These are phyloP conservation scores for Arachis hypogaea DNA, from an alignment of 306 rosid genomes.

Conservation along the genomic window DNA sequence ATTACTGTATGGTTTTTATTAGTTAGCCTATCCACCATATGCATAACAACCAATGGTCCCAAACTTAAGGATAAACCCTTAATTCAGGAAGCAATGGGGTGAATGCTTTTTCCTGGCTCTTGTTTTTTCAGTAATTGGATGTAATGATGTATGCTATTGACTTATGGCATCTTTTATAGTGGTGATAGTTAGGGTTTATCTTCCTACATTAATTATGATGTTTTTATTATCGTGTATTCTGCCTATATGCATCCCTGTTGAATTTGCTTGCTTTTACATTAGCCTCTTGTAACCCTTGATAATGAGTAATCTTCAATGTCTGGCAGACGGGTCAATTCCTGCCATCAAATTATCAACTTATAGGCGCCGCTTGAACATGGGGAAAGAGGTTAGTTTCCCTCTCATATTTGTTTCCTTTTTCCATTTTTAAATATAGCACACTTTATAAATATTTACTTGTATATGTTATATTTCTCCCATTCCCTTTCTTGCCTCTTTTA, in stretches of 20 bases:
- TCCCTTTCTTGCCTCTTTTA: slow-evolving; percentile 18
- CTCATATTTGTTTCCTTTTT: slow-evolving; percentile 1
- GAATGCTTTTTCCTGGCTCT: slow-evolving; percentile 3
- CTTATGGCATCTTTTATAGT: background rate
- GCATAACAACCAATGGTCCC: slow-evolving; percentile 7
- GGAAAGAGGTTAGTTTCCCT: slow-evolving; percentile 59
- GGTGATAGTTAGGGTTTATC: slow-evolving; percentile 7
- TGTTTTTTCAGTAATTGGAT: slow-evolving; percentile 12
- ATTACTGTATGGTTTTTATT: too few species aligned
- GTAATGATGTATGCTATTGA: slow-evolving; percentile 1
- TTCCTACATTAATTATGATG: slow-evolving; percentile 5
- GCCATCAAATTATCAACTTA: slow-evolving; percentile 76
- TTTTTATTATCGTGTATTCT: slow-evolving; percentile 17
- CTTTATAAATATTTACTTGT: slow-evolving; percentile 7
- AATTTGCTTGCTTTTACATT: slow-evolving; percentile 33
- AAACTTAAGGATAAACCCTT: background rate
- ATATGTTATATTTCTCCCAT: background rate
- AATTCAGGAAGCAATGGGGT: slow-evolving; percentile 1
- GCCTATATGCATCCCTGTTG: slow-evolving; percentile 20
- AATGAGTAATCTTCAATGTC: slow-evolving; percentile 35
- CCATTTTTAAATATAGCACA: background rate
- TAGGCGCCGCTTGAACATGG: slow-evolving; percentile 67
- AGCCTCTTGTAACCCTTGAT: slow-evolving; percentile 17
- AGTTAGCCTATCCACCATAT: slow-evolving; percentile 8
- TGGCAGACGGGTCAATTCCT: slow-evolving; percentile 84